phyloP scores from a whole-genome alignment of 192 early-diverging fungal genomes.

The Rhizophagus clarus region DNA sequence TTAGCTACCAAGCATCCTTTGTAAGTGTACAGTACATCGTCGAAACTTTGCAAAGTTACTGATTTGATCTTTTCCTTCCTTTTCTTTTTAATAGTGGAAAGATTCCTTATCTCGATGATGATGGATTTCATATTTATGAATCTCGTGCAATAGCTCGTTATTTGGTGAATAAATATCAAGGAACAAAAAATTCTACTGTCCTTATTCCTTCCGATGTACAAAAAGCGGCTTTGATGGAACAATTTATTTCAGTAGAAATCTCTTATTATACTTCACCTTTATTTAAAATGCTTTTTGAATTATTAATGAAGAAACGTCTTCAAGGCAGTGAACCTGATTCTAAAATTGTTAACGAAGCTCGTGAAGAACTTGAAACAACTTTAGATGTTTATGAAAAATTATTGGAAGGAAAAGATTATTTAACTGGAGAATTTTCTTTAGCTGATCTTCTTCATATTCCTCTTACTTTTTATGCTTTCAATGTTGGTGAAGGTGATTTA shows the following conservation, averaged over 20 bases:
- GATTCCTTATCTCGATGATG: neutral
- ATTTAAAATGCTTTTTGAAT: neutral
- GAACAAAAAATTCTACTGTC: no score
- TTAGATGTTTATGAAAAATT: no score
- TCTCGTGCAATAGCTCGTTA: no score
- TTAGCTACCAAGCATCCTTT: constrained; percentile 49
- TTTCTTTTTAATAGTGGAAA: constrained; percentile 32
- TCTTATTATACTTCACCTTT: neutral
- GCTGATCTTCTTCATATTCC: no score
- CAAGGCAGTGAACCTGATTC: neutral
- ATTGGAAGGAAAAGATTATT: no score
- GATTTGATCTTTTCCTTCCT: constrained; percentile 44
- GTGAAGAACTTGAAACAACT: no score
- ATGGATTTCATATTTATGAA: no score
- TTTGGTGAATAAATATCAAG: no score
- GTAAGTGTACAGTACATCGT: constrained; percentile 5
- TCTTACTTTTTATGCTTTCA: no score
- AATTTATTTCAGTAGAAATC: constrained; percentile 35
- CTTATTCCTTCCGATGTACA: constrained; percentile 37
- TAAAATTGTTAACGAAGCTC: no score
- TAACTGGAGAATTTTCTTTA: no score
- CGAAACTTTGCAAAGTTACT: no score
- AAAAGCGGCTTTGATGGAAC: constrained; percentile 36
- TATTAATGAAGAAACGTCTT: neutral
- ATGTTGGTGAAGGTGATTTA: neutral